Evolutionary conservation across 2,329 filamentous ascomycete species (phyloP), one percentile per base, ranked within the genome.

Genomic region (Colletotrichum orchidophilum): DNA sequence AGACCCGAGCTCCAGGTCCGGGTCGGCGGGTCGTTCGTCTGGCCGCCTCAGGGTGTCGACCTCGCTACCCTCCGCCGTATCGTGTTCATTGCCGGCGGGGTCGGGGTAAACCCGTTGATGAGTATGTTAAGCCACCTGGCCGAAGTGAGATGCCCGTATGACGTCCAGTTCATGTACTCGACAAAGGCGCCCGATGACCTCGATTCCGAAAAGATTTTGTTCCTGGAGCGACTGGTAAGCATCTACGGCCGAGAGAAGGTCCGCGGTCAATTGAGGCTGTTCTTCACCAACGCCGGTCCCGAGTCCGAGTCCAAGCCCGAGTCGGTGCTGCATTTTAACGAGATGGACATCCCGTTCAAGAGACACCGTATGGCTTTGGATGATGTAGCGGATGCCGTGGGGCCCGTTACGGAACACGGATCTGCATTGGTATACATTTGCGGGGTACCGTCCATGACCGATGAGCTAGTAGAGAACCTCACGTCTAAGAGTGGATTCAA

Each of bases 1-100:
- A 2, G 86, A 88, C 1, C 82, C 84, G 12, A 86, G 60, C 81
- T 97, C 15, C 82, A 81, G 1, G 90, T 97, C 33, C 88, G 94
- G 33, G 89, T 96, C 1, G 95, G 95, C 1, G 95, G 95, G 0
- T 91, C 90, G 75, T 97, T 97, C 76, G 87, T 92, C 3, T 97
- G 91, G 85, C 95, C 95, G 0, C 82, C 59, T 84, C 1, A 80
- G 80, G 24, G 72, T 84, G 24, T 87, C 7, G 80, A 86, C 58
- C 71, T 80, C 3, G 76, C 78, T 4, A 74, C 79, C 5, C 83
- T 92, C 52, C 84, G 85, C 53, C 90, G 88, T 64, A 85, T 92
- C 5, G 88, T 97, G 3, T 91, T 97, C 73, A 85, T 97, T 15
- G 94, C 94, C 0, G 94, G 94, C 1, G 94, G 94, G 1, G 91